Base-by-base conservation (phyloP, 2,329 filamentous ascomycete species). In the Aureobasidium uvarum region DNA sequence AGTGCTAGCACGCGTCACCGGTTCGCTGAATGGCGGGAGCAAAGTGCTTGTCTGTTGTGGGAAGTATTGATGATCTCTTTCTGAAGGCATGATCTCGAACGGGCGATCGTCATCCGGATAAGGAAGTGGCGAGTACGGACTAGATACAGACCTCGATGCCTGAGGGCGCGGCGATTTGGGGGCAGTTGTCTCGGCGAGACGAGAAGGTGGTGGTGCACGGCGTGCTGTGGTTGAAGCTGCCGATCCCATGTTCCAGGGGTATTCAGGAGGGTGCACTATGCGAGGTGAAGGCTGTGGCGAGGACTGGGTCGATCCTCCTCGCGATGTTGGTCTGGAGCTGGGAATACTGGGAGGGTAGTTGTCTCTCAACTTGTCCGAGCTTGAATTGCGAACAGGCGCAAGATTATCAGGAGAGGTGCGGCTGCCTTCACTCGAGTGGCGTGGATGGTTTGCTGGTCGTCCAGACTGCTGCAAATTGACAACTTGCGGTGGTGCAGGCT, bases 41-140 rank as follows among this genome's bases (percentile, higher is more conserved):
- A 71, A 59, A 0, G 66, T 45, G 45, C 46, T 62, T 5, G 58
- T 41, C 7, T 55, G 54, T 23, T 68, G 46, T 50, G 71, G 70
- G 31, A 73, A 69, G 62, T 74, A 78, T 46, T 79, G 79, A 52
- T 77, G 77, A 14, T 76, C 71, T 50, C 76, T 72, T 68, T 81
- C 80, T 5, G 76, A 71, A 18, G 80, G 79, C 78, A 81, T 81
- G 68, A 70, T 25, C 58, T 68, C 23, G 31, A 56, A 72, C 14
- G 73, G 69, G 39, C 72, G 73, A 66, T 80, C 76, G 54, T 81
- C 79, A 23, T 78, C 75, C 2, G 80, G 80, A 68, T 82, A 82
- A n/a, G 80, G 79, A 25, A 81, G 70, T 20, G 72, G 68, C 38
- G 67, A 70, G 11, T 70, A 70, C 28, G 69, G 70, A 66, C 74